phyloP scores from a whole-genome alignment of 108 stramenopile genomes.

The Fragilaria crotonensis region DNA sequence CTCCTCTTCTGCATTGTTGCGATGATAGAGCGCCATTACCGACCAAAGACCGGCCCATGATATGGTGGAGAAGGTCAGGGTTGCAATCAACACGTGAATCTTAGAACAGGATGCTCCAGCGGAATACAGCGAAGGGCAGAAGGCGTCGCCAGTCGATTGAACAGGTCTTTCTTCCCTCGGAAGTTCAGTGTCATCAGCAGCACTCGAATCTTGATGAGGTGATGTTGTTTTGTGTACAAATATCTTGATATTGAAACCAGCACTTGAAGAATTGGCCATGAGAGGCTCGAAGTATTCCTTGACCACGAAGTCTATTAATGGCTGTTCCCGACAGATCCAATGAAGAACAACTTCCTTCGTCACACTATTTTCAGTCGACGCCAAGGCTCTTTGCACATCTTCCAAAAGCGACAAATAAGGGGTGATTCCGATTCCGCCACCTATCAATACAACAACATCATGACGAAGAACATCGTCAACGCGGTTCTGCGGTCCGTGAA shows the following conservation, averaged over 20 bases:
- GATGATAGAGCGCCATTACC: too few relatives aligned
- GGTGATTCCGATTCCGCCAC: constrained; percentile 63
- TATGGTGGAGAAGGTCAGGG: too few relatives aligned
- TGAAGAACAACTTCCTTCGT: constrained; percentile 26
- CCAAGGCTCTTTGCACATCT: constrained; percentile 6
- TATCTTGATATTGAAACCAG: background rate
- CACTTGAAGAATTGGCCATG: background rate
- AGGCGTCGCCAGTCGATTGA: background rate
- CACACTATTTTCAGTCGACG: background rate
- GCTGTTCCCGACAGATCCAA: constrained; percentile 58
- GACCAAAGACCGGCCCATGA: too few relatives aligned
- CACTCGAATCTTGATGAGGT: background rate
- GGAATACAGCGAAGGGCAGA: background rate
- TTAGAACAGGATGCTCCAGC: background rate
- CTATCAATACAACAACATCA: constrained; percentile 34
- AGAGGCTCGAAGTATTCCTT: constrained; percentile 34
- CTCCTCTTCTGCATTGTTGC: too few relatives aligned
- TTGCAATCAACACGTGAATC: background rate
- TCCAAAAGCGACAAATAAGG: constrained; percentile 38
- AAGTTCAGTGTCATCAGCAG: background rate
- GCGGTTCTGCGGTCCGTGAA: constrained; percentile 23
- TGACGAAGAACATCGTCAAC: constrained; percentile 25
- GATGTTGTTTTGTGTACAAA: background rate
- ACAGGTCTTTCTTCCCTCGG: background rate
- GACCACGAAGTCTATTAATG: constrained; percentile 29